These are phyloP conservation scores for Theobroma grandiflorum DNA, from an alignment of 441 rosid species.

Conservation along the genomic window DNA sequence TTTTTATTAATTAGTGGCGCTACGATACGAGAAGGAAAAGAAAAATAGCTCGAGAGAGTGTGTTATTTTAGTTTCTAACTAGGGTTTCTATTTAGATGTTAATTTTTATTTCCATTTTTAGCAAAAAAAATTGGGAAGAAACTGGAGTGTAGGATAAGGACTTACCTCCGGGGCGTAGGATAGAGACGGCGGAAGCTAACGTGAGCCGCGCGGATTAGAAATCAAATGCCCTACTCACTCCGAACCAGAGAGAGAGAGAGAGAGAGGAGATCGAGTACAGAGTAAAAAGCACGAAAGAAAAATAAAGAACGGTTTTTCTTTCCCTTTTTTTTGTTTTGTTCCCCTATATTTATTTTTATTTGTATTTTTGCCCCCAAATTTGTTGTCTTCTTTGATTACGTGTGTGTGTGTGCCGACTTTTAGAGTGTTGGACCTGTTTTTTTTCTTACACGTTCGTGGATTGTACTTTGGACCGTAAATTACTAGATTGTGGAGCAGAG, in stretches of 20 bases:
- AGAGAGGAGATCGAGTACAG: neutral
- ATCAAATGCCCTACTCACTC: neutral
- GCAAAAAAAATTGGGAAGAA: neutral
- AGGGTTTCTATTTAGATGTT: slow-evolving; percentile 2
- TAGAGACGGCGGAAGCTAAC: neutral
- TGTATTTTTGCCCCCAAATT: neutral
- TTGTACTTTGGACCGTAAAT: neutral
- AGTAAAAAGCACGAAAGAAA: neutral
- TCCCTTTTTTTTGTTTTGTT: too few species aligned
- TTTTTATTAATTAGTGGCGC: neutral
- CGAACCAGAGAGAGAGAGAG: neutral
- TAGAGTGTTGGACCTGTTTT: too few species aligned
- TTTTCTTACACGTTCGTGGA: neutral
- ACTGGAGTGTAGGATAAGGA: neutral
- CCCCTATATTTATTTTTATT: neutral
- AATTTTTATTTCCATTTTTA: neutral
- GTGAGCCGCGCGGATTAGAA: neutral
- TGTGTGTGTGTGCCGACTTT: neutral
- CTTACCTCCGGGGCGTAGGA: neutral
- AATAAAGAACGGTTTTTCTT: neutral
- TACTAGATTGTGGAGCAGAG: too few species aligned
- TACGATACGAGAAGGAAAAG: neutral
- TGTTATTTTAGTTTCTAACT: neutral
- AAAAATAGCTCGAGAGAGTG: neutral
- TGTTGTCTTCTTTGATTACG: neutral